A percentile compares a stretch with the other conserved stretches of the same genome.
These are phyloP conservation scores for Yamadazyma scolyti DNA, from an alignment of 805 yeast species.

Conservation along the genomic window DNA sequence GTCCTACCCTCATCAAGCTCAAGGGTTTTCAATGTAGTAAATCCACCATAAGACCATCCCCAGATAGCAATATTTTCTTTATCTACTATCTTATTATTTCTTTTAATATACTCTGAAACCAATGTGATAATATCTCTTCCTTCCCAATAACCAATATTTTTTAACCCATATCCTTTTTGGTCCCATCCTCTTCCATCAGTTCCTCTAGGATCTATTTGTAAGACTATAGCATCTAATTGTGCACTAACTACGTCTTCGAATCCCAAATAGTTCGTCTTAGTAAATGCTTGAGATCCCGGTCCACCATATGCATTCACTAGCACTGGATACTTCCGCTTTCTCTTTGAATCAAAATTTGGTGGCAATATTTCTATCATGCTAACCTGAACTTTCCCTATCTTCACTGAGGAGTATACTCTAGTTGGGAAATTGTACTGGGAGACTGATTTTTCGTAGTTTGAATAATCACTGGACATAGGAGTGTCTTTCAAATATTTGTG, in stretches of 20 bases:
- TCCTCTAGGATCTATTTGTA: conserved; percentile 77
- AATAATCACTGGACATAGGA: conserved; percentile 14
- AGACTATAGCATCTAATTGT: conserved; percentile 54
- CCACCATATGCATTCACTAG: conserved; percentile 75
- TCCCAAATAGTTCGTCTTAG: conserved; percentile 43
- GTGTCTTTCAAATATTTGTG: conserved; percentile 12
- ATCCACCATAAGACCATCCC: conserved; percentile 93
- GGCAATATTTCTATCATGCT: conserved; percentile 66
- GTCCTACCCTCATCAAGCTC: conserved; percentile 60
- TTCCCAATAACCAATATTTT: conserved; percentile 70
- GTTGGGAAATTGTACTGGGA: conserved; percentile 48
- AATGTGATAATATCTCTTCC: conserved; percentile 62
- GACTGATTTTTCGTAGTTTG: conserved; percentile 12
- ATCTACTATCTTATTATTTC: conserved; percentile 48
- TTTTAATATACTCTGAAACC: conserved; percentile 46
- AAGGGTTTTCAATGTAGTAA: conserved; percentile 66
- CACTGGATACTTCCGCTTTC: conserved; percentile 50
- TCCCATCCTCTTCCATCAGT: conserved; percentile 79
- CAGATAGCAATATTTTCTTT: conserved; percentile 59
- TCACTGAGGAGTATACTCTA: conserved; percentile 33
- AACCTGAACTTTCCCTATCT: conserved; percentile 29
- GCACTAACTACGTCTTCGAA: conserved; percentile 61
- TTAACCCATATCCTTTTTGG: conserved; percentile 52
- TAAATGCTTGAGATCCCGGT: conserved; percentile 68
- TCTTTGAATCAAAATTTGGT: conserved; percentile 41